Percentiles rank a stretch among this genome's conserved stretches.
Evolutionary conservation across 179 eudicot genomes (phyloP).

Genomic region (Amaranthus tricolor): DNA sequence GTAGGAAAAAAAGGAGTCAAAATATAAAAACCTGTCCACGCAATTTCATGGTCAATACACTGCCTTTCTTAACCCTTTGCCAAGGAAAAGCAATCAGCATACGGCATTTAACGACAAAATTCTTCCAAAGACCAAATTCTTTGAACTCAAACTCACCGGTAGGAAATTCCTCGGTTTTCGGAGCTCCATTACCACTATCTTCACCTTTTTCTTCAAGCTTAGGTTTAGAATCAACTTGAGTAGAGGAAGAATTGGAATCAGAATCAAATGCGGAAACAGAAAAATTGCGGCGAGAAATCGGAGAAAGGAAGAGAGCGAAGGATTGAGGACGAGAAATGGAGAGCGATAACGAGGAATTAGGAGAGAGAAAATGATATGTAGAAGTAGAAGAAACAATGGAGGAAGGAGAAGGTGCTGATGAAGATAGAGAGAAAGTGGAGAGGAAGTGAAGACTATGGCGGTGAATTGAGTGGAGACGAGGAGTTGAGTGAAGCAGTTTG

Average conservation of each 20-base stretch:
- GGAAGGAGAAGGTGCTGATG: not conserved
- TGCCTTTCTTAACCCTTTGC: slow-evolving; percentile 77
- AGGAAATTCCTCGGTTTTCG: slow-evolving; percentile 48
- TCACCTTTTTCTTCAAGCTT: slow-evolving; percentile 16
- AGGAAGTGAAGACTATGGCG: slow-evolving; percentile 30
- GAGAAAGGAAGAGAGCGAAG: slow-evolving; percentile 2
- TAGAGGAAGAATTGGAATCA: slow-evolving; percentile 14
- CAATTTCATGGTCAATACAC: slow-evolving; percentile 72
- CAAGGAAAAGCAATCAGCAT: slow-evolving; percentile 84
- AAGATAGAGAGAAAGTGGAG: slow-evolving; percentile 13
- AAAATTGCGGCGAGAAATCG: slow-evolving; percentile 24
- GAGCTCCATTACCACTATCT: slow-evolving; percentile 21
- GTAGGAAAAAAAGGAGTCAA: not conserved
- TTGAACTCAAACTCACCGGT: slow-evolving; percentile 67
- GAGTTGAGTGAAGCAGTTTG: slow-evolving; percentile 36
- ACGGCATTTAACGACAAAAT: slow-evolving; percentile 59
- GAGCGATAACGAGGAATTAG: slow-evolving; percentile 4
- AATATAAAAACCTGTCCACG: slow-evolving; percentile 73
- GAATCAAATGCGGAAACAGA: slow-evolving; percentile 46
- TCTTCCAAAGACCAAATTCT: slow-evolving; percentile 61
- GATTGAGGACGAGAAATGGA: slow-evolving; percentile 7
- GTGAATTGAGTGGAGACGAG: slow-evolving; percentile 38
- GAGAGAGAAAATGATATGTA: slow-evolving; percentile 7
- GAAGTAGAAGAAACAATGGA: slow-evolving; percentile 14
- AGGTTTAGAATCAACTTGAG: slow-evolving; percentile 12